These are phyloP conservation scores for Neonectria magnoliae DNA, from an alignment of 2,329 filamentous ascomycete genomes.

Conservation along the genomic window DNA sequence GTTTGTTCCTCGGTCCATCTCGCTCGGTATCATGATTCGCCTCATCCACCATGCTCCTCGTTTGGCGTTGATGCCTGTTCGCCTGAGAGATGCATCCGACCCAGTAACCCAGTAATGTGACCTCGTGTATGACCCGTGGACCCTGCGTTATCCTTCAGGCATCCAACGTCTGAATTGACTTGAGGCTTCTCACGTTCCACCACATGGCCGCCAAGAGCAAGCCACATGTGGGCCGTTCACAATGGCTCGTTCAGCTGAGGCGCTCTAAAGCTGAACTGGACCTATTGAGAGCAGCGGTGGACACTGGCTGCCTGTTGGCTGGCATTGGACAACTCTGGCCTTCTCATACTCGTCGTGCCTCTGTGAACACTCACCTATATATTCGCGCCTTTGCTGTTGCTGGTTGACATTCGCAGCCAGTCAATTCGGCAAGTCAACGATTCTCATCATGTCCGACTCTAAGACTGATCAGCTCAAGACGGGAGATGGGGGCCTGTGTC, in stretches of 20 bases:
- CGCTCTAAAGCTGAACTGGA: neutral
- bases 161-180: neutral
- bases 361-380: neutral
- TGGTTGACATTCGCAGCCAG: neutral
- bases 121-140: conserved; percentile 22
- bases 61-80: neutral
- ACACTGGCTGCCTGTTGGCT: neutral
- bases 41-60: neutral
- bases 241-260: neutral
- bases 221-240: neutral
- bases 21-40: neutral
- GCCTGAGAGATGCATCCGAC: neutral
- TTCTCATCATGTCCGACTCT: neutral
- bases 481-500: conserved; percentile 2
- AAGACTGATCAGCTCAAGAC: neutral
- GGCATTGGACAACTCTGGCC: neutral
- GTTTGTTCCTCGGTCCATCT: neutral
- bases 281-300: neutral
- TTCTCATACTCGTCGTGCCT: neutral
- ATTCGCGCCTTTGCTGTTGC: neutral
- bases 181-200: neutral
- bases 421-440: neutral
- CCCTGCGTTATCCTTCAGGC: conserved; percentile 10
- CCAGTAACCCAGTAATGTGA: conserved; percentile 15
- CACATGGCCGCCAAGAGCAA: neutral